Conservation (phyloP, 345 rosid genomes). For the Jatropha curcas region DNA sequence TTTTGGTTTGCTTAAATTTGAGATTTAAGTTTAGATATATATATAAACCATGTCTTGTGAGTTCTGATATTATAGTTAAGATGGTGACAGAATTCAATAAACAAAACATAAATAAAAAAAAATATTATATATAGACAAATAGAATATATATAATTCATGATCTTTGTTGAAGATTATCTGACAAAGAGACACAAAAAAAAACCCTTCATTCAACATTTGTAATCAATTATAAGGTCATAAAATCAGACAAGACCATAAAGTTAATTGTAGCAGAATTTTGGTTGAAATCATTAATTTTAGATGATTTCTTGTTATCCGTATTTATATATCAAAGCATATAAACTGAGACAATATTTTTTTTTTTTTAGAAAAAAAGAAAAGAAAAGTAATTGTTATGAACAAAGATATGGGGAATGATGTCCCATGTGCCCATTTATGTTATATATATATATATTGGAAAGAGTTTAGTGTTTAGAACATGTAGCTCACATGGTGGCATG, state of each 20-base stretch:
- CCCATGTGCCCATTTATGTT: conserved; percentile 12
- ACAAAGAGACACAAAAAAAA: not conserved
- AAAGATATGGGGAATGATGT: conserved; percentile 33
- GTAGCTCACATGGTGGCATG: conserved; percentile 20
- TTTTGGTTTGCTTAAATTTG: not conserved
- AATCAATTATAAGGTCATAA: conserved; percentile 8
- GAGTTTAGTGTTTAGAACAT: not conserved
- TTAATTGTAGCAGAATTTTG: not conserved
- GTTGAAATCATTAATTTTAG: not conserved
- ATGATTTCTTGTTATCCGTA: conserved; percentile 1
- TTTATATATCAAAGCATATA: not conserved
- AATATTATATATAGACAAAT: not conserved
- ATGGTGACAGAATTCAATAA: not conserved
- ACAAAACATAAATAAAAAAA: not conserved
- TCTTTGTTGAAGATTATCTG: not conserved
- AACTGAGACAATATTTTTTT: too few species aligned
- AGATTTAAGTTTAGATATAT: not conserved
- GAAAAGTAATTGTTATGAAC: not conserved
- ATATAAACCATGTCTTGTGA: not conserved
- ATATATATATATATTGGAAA: too few species aligned
- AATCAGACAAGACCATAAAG: not conserved
- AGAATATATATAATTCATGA: not conserved
- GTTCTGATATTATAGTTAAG: not conserved
- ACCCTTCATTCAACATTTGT: not conserved
- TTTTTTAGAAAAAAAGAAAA: not conserved